Base-by-base conservation (phyloP, 768 basidiomycete species). In the Sporobolomyces pararoseus region DNA sequence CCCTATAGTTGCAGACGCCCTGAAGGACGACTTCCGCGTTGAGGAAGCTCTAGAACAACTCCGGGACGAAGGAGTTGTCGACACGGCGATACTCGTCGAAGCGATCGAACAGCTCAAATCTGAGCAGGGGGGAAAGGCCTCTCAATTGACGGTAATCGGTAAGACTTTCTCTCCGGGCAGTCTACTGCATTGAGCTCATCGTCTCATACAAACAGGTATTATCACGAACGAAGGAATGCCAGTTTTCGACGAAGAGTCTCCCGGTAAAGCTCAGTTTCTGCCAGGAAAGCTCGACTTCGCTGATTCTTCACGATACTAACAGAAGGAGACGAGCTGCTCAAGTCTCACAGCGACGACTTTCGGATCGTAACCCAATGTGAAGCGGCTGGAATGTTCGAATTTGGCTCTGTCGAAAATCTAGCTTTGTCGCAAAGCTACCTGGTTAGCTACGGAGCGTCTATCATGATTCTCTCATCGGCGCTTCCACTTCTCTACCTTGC, bases 401-500 rank as follows among this genome's bases (percentile, higher is more conserved):
- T 65, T 25, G 63, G 63, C 23, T 35, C 25, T 42, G 53, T 64
- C 63, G 16, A 52, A 21, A 16, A 34, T 7, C 23, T 14, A 12
- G 29, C 17, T 21, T 17, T 32, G 16, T 16, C 14, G 16, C 12
- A 55, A 37, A 35, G 10, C 54, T 65, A 57, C 54, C 52, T 65
- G 53, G 37, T 65, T 29, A 55, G 53, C 29, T 65, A 55, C 31
- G 63, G 63, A 0, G 37, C 63, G 1, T n/a, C 39, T 21, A 13
- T 54, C 14, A 47, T 47, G 25, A 9, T 57, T 31, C 17, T 65
- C 25, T 55, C 63, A 39, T 34, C 39, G 23, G 54, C 53, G 9
- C 4, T 65, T 1, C 63, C 63, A 4, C 44, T 65, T 44, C 63
- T 65, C 27, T 53, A 55, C 52, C 44, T 65, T 53, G 63, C 63